These are phyloP conservation scores for Sporobolomyces pararoseus DNA, from an alignment of 768 basidiomycete genomes.

Conservation along the genomic window DNA sequence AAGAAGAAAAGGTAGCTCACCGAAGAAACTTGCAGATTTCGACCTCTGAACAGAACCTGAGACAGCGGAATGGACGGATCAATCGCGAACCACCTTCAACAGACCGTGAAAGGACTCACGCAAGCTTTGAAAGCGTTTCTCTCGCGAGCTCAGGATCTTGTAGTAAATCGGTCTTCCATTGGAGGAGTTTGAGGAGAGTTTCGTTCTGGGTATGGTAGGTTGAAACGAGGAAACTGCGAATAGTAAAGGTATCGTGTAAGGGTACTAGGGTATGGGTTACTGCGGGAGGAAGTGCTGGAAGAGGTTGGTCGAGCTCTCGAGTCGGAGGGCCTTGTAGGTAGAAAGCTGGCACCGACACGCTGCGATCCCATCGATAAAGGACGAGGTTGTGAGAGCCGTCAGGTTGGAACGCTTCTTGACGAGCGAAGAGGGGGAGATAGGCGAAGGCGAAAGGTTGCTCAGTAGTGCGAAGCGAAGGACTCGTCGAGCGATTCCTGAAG, in stretches of 20 bases:
- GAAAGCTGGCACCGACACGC: slow-evolving; percentile 55
- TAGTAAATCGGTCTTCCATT: slow-evolving; percentile 65
- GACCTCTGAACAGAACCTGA: slow-evolving; percentile 61
- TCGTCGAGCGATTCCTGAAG: slow-evolving; percentile 64
- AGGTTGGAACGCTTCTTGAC: slow-evolving; percentile 70
- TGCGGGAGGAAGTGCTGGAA: slow-evolving; percentile 54
- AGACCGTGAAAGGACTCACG: slow-evolving; percentile 62
- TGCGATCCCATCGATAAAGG: slow-evolving; percentile 70
- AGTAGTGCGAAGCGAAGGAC: not conserved
- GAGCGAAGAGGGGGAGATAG: slow-evolving; percentile 79
- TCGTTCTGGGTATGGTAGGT: slow-evolving; percentile 87
- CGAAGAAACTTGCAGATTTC: slow-evolving; percentile 53
- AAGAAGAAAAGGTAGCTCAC: not conserved
- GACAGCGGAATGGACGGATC: not conserved
- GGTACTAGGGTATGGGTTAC: slow-evolving; percentile 64
- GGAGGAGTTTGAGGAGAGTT: slow-evolving; percentile 70
- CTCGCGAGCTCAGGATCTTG: slow-evolving; percentile 63
- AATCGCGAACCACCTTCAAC: too few species aligned
- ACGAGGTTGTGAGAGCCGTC: slow-evolving; percentile 83
- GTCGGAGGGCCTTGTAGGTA: slow-evolving; percentile 71
- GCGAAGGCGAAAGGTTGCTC: slow-evolving; percentile 76
- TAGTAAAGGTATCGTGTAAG: slow-evolving; percentile 65
- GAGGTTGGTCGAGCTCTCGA: slow-evolving; percentile 52
- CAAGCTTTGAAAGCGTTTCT: slow-evolving; percentile 73
- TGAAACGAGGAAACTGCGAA: slow-evolving; percentile 87